Conservation (phyloP, 305 asterid species). For the Fraxinus velutina region DNA sequence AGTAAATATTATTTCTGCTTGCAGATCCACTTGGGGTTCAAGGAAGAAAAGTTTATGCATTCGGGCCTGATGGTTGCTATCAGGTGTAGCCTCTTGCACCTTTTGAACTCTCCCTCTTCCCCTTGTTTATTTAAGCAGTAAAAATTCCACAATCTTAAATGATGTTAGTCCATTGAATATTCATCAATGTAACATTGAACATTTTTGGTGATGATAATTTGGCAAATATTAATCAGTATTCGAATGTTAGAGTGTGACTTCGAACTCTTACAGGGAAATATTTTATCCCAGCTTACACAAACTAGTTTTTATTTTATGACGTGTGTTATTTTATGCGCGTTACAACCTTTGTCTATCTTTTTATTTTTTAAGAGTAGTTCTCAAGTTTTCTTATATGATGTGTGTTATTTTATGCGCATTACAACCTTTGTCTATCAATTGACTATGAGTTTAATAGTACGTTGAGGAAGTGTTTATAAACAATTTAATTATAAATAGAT, state of each 20-base stretch:
- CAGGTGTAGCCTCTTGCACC: slow-evolving; percentile 47
- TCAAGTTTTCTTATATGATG: not conserved
- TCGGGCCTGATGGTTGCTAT: slow-evolving; percentile 52
- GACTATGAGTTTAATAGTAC: not conserved
- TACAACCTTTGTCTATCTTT: not conserved
- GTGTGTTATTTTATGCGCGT: not conserved
- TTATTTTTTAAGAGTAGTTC: not conserved
- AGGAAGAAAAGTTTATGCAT: slow-evolving; percentile 68
- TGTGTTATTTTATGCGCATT: not conserved
- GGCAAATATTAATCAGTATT: not conserved
- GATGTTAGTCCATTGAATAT: no score
- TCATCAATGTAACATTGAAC: not conserved
- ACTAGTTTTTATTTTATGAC: not conserved
- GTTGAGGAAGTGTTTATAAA: not conserved
- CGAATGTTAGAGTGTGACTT: not conserved
- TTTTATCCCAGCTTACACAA: not conserved
- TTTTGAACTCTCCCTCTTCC: not conserved
- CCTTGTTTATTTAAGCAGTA: not conserved
- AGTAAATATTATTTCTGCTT: slow-evolving; percentile 14
- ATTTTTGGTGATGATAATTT: not conserved
- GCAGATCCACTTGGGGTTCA: slow-evolving; percentile 88
- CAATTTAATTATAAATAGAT: not conserved
- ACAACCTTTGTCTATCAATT: not conserved
- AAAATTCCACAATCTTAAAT: not conserved
- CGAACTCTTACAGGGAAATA: not conserved